These are phyloP conservation scores for Aureobasidium leucospermi DNA, from an alignment of 2,329 filamentous ascomycete genomes.

Conservation along the genomic window DNA sequence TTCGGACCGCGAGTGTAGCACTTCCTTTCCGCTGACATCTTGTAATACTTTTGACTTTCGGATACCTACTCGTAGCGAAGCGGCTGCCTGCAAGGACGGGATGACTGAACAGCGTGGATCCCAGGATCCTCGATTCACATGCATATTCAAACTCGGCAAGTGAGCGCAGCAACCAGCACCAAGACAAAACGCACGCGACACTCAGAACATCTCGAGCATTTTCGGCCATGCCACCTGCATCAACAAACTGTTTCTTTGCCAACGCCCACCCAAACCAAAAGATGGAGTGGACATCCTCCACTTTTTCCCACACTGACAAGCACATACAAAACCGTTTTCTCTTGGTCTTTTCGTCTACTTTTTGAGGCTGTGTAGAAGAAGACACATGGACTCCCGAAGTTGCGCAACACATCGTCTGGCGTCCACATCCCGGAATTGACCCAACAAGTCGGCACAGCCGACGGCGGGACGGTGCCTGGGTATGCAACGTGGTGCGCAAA, in stretches of 20 bases:
- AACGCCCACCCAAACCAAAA: not conserved
- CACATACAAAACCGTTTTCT: not conserved
- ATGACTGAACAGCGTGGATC: not conserved
- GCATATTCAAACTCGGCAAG: not conserved
- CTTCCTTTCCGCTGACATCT: not conserved
- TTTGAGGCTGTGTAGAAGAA: not conserved
- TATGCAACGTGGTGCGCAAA: not conserved
- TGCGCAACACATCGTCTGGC: not conserved
- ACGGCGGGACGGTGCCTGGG: not conserved
- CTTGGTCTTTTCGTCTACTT: not conserved
- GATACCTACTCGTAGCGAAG: not conserved
- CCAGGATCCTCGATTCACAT: not conserved
- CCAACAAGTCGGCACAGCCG: slow-evolving; percentile 4
- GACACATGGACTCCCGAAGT: not conserved
- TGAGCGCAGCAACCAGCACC: not conserved
- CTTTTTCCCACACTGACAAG: not conserved
- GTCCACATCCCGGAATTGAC: not conserved
- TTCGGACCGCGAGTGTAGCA: not conserved
- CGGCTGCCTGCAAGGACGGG: not conserved
- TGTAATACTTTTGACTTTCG: not conserved
- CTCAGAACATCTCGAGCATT: not conserved
- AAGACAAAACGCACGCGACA: not conserved
- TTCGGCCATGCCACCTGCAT: not conserved
- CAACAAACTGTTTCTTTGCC: not conserved
- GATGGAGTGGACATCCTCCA: slow-evolving; percentile 2